Base-by-base conservation (phyloP, 768 basidiomycete genomes). In the Leccinellum luteum region DNA sequence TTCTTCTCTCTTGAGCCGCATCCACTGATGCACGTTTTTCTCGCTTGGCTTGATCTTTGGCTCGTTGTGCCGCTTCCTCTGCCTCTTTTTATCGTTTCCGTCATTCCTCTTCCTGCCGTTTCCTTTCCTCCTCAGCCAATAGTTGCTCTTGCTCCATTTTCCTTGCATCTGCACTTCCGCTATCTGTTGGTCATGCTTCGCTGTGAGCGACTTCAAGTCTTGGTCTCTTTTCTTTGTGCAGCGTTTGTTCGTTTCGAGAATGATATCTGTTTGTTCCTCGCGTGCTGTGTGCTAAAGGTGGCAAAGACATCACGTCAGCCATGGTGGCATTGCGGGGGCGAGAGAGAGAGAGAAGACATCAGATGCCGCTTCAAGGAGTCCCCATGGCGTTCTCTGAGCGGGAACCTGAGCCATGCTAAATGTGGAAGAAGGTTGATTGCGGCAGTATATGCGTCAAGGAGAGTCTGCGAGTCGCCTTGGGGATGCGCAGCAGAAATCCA, bases 131-230 rank as follows among this genome's bases (percentile, higher is more conserved):
- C 61, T 77, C 79, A 51, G 70, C 77, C 64, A 74, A 71, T 61
- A 73, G 72, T 64, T 65, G 75, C 48, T 74, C 74, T 57, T 82
- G 80, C 60, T 83, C 81, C 64, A 82, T 79, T 61, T 78, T 76
- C 47, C 74, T 72, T 50, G 66, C 1, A 60, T 66, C 52, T 82
- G 76, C 0, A 90, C 79, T 52, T 85, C 82, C 13, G 73, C 73
- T 53, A 81, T 64, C 63, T 89, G 81, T n/a, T 76, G 74, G 17
- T 77, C 74, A 55, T 86, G 77, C 14, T 73, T 66, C 2, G 65
- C 69, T 6, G 76, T 71, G 8, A 78, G 76, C 17, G 68, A 66
- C 35, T 78, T 45, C 27, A 68, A 38, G 51, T 57, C 64, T 3
- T 61, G 54, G 12, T 58, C 48, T 13, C 60, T 62, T 25, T 17